Evolutionary conservation across 2,329 filamentous ascomycete genomes (phyloP).

Genomic region (Colletotrichum abscissum): DNA sequence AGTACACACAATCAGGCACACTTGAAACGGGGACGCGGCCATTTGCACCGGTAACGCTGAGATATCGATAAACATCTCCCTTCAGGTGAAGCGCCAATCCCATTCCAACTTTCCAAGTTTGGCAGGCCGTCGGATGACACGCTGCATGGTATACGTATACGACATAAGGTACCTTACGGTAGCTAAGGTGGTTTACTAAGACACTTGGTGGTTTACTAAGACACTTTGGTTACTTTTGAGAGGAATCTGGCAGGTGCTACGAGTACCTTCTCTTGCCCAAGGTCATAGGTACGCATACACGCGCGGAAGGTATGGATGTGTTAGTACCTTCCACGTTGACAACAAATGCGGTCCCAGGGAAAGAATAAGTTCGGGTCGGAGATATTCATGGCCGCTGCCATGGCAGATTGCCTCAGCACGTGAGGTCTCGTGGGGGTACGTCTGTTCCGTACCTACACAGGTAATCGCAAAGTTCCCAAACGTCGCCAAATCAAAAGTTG

Average conservation of each 20-base stretch:
- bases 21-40: slow-evolving; percentile 20
- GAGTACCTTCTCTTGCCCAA: background rate
- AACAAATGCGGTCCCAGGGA: background rate
- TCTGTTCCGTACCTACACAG: no score
- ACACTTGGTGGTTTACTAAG: background rate
- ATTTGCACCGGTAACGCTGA: background rate
- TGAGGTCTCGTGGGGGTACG: background rate
- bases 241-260: background rate
- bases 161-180: no score
- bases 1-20: slow-evolving; percentile 5
- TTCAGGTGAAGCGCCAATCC: background rate
- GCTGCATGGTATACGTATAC: background rate
- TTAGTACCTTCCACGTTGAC: background rate
- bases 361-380: background rate
- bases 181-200: background rate
- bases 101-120: slow-evolving; percentile 1
- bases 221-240: background rate
- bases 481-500: no score
- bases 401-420: background rate
- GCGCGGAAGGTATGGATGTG: background rate
- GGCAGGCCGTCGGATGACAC: background rate
- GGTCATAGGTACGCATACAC: background rate
- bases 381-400: background rate
- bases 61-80: background rate
- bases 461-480: no score